phyloP scores from a whole-genome alignment of 1,284 basidiomycete species.

The Sphaerobolus stellatus region DNA sequence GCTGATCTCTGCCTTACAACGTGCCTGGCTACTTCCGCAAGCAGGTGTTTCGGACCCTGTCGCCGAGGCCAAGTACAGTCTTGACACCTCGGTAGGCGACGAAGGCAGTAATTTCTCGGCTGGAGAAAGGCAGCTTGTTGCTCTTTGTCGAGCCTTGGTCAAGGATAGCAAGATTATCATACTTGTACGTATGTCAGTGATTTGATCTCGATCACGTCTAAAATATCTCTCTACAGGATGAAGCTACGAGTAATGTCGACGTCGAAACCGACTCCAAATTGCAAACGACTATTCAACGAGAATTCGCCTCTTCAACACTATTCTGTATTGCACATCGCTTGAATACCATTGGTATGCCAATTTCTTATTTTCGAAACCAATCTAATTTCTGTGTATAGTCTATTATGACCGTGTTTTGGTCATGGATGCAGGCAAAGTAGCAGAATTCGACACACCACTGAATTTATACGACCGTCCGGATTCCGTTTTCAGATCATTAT shows the following conservation, averaged over 20 bases:
- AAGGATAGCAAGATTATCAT: slow-evolving; percentile 71
- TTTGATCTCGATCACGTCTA: slow-evolving; percentile 9
- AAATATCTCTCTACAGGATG: slow-evolving; percentile 43
- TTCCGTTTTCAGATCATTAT: slow-evolving; percentile 77
- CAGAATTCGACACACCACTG: slow-evolving; percentile 78
- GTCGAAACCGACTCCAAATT: slow-evolving; percentile 79
- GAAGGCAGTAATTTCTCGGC: slow-evolving; percentile 75
- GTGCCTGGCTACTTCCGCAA: slow-evolving; percentile 62
- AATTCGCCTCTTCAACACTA: slow-evolving; percentile 62
- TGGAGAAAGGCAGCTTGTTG: slow-evolving; percentile 77
- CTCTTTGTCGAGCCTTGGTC: slow-evolving; percentile 69
- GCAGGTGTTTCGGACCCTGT: slow-evolving; percentile 47
- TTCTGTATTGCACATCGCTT: slow-evolving; percentile 77
- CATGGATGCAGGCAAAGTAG: slow-evolving; percentile 67
- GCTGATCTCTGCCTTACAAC: slow-evolving; percentile 50
- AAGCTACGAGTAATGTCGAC: slow-evolving; percentile 84
- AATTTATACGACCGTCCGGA: slow-evolving; percentile 66
- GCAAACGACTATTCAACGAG: slow-evolving; percentile 70
- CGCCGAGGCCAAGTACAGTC: slow-evolving; percentile 62
- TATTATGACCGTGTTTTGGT: slow-evolving; percentile 78
- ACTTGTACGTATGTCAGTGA: slow-evolving; percentile 47
- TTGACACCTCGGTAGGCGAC: slow-evolving; percentile 62
- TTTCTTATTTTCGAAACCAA: background rate
- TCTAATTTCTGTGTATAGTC: slow-evolving; percentile 35
- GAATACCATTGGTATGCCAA: slow-evolving; percentile 63